Evolutionary conservation across 2,329 filamentous ascomycete genomes (phyloP).

Genomic region (Mycosphaerella arachidis): DNA sequence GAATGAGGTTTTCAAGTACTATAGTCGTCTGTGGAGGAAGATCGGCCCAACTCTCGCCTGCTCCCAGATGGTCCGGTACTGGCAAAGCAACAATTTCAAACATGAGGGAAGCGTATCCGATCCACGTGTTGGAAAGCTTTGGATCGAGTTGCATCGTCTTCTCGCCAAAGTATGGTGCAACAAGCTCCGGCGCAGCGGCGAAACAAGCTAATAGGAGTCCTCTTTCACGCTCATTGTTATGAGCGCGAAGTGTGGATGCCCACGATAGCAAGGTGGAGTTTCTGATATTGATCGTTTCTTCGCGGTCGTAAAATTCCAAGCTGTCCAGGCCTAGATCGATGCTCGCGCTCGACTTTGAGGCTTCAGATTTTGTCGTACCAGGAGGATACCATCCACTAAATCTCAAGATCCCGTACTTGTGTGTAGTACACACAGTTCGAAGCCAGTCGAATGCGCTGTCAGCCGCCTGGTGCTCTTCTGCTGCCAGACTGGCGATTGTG

Average conservation of each 20-base stretch:
- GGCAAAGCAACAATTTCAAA: slow-evolving; percentile 74
- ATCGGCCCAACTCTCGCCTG: slow-evolving; percentile 50
- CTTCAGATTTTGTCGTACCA: slow-evolving; percentile 36
- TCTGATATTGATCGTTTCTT: slow-evolving; percentile 62
- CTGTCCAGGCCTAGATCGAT: slow-evolving; percentile 65
- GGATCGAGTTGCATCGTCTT: slow-evolving; percentile 81
- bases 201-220: slow-evolving; percentile 80
- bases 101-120: slow-evolving; percentile 84
- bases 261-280: slow-evolving; percentile 79
- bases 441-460: slow-evolving; percentile 72
- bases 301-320: slow-evolving; percentile 60
- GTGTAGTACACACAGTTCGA: slow-evolving; percentile 66
- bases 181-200: slow-evolving; percentile 73
- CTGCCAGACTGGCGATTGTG: slow-evolving; percentile 56
- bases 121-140: slow-evolving; percentile 89
- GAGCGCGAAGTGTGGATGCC: slow-evolving; percentile 72
- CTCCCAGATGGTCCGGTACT: slow-evolving; percentile 68
- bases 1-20: slow-evolving; percentile 80
- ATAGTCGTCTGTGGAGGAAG: slow-evolving; percentile 74
- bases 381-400: slow-evolving; percentile 83
- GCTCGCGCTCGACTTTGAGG: slow-evolving; percentile 33
- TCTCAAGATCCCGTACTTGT: slow-evolving; percentile 67
- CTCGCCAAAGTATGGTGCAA: slow-evolving; percentile 82
- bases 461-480: slow-evolving; percentile 52
- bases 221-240: slow-evolving; percentile 74